phyloP scores from a whole-genome alignment of 192 early-diverging fungal species.

The Pilaira anomala region DNA sequence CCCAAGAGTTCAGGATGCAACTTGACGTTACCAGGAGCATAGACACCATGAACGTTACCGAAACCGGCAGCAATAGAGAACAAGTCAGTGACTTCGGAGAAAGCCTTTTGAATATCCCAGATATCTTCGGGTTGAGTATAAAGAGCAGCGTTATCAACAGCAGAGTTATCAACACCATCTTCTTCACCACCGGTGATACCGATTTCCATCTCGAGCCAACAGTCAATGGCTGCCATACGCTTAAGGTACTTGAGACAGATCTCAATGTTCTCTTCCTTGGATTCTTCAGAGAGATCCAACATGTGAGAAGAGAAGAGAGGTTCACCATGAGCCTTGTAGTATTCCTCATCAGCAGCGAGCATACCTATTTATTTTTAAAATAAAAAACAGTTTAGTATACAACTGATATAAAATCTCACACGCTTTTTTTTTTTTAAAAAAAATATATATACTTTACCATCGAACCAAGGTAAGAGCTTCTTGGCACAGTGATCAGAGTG shows the following conservation, averaged over 20 bases:
- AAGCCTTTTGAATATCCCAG: slow-evolving; percentile 88
- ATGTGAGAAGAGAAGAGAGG: slow-evolving; percentile 98
- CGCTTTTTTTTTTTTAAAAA: too few relatives aligned
- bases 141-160: slow-evolving; percentile 82
- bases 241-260: slow-evolving; percentile 88
- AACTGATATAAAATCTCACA: too few relatives aligned
- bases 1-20: slow-evolving; percentile 89
- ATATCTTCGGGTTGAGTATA: slow-evolving; percentile 97
- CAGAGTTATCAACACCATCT: slow-evolving; percentile 96
- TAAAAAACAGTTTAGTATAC: too few relatives aligned
- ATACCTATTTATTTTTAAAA: slow-evolving; percentile 47
- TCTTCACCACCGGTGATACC: slow-evolving; percentile 98
- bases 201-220: slow-evolving; percentile 89
- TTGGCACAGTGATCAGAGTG: slow-evolving; percentile 98
- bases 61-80: slow-evolving; percentile 87
- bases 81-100: slow-evolving; percentile 77
- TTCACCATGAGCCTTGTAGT: slow-evolving; percentile 91
- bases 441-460: slow-evolving; percentile 49
- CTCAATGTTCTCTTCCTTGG: slow-evolving; percentile 92
- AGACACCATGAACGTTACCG: slow-evolving; percentile 66
- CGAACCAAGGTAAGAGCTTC: slow-evolving; percentile 96
- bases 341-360: slow-evolving; percentile 90
- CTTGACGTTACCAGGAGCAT: slow-evolving; percentile 94
- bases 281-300: slow-evolving; percentile 96
- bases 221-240: slow-evolving; percentile 86